A percentile compares a stretch with the other conserved stretches of the same genome.
phyloP scores from a whole-genome alignment of 768 basidiomycete species.

The Cyclocybe aegerita region DNA sequence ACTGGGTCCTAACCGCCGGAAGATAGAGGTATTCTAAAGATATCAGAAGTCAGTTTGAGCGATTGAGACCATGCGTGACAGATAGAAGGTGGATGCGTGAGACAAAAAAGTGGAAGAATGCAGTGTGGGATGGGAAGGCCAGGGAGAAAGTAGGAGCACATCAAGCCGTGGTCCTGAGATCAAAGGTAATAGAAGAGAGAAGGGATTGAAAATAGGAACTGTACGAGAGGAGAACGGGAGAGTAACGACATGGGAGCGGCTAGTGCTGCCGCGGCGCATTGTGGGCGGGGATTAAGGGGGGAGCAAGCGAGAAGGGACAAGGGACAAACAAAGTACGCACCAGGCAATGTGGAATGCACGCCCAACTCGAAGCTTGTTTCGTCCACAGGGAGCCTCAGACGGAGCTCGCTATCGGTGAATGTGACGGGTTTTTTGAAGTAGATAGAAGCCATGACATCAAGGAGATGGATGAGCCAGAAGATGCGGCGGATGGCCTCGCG shows the following conservation, averaged over 20 bases:
- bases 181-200: conserved; percentile 17
- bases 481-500: conserved; percentile 79
- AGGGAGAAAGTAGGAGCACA: conserved; percentile 20
- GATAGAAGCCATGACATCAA: conserved; percentile 49
- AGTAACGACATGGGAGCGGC: conserved; percentile 16
- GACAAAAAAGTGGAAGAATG: conserved; percentile 13
- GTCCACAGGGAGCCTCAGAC: conserved; percentile 73
- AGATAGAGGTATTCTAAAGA: conserved; percentile 67
- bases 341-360: conserved; percentile 54
- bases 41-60: conserved; percentile 11
- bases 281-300: conserved; percentile 14
- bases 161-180: conserved; percentile 18
- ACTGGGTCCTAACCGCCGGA: conserved; percentile 57
- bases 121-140: conserved; percentile 20
- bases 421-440: conserved; percentile 46
- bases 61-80: conserved; percentile 15
- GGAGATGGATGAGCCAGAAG: conserved; percentile 75
- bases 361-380: conserved; percentile 80
- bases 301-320: conserved; percentile 10
- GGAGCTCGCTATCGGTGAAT: conserved; percentile 45
- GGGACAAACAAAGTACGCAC: conserved; percentile 29
- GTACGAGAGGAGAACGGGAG: conserved; percentile 8
- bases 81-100: conserved; percentile 15
- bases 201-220: conserved; percentile 16
- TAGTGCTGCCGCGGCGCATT: conserved; percentile 11